These are phyloP conservation scores for Lepiota venenata DNA, from an alignment of 768 basidiomycete species.

Conservation along the genomic window DNA sequence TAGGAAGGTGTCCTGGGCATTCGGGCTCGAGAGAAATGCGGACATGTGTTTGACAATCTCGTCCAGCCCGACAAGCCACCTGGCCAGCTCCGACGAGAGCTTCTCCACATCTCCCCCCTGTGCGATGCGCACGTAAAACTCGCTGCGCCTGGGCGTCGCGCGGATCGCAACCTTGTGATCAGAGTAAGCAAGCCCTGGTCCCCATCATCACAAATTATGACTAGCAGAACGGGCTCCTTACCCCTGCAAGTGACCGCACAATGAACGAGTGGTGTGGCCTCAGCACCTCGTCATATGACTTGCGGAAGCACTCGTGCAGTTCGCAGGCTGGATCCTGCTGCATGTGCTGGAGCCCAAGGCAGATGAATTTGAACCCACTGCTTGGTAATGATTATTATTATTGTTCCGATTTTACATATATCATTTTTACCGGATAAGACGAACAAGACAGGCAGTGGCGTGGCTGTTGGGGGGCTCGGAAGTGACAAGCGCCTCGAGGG, in stretches of 20 bases:
- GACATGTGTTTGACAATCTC: constrained; percentile 47
- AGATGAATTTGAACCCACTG: constrained; percentile 60
- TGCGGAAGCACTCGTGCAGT: constrained; percentile 65
- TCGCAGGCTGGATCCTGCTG: constrained; percentile 51
- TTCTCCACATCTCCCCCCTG: constrained; percentile 54
- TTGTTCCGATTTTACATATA: neutral
- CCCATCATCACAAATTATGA: constrained; percentile 7
- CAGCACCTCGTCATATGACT: constrained; percentile 67
- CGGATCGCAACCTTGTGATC: constrained; percentile 49
- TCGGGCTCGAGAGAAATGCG: constrained; percentile 35
- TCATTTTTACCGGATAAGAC: constrained; percentile 57
- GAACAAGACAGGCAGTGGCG: constrained; percentile 60
- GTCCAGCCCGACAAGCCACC: constrained; percentile 62
- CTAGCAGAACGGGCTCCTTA: constrained; percentile 25
- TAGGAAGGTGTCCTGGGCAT: constrained; percentile 15
- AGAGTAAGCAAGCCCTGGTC: too few species aligned
- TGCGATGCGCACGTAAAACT: constrained; percentile 62
- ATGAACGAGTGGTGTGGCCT: constrained; percentile 65
- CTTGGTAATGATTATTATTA: neutral
- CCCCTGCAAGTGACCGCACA: constrained; percentile 61
- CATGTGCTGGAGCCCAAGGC: constrained; percentile 63
- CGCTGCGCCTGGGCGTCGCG: constrained; percentile 54
- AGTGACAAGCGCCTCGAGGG: constrained; percentile 59
- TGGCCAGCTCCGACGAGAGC: constrained; percentile 48
- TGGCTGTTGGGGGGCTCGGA: constrained; percentile 41